These are phyloP conservation scores for Posidonia oceanica DNA, from an alignment of 116 monocot species.

Conservation along the genomic window DNA sequence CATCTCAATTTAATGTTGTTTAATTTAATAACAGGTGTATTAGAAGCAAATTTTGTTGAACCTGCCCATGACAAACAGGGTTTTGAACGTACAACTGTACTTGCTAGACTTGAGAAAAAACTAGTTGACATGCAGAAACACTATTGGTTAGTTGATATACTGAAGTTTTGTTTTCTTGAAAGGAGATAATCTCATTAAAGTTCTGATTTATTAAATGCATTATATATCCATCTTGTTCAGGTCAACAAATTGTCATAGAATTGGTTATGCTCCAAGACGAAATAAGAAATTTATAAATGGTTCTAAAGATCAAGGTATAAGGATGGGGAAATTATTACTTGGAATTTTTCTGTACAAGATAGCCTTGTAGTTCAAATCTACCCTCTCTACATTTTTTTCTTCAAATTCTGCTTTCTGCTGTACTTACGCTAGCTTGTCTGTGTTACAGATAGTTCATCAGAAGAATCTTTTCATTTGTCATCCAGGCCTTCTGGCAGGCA, in stretches of 20 bases:
- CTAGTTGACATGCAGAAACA: conserved; percentile 74
- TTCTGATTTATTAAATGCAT: not conserved
- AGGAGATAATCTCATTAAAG: not conserved
- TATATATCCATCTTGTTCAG: conserved; percentile 19
- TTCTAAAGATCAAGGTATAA: conserved; percentile 24
- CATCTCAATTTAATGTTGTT: not conserved
- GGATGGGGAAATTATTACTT: not conserved
- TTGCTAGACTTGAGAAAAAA: conserved; percentile 63
- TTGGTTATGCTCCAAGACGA: conserved; percentile 54
- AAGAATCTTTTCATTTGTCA: conserved; percentile 6
- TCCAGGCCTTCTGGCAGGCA: conserved; percentile 7
- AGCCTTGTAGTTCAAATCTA: too few relatives aligned
- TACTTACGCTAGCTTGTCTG: not conserved
- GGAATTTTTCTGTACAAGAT: too few relatives aligned
- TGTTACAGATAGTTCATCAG: conserved; percentile 28
- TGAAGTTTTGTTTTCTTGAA: not conserved
- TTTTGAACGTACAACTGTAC: conserved; percentile 82
- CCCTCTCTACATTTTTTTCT: not conserved
- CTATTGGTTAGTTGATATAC: conserved; percentile 38
- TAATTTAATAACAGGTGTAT: conserved; percentile 34
- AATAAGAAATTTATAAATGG: conserved; percentile 23
- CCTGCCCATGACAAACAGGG: conserved; percentile 94
- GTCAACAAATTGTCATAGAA: conserved; percentile 41
- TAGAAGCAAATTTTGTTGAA: conserved; percentile 90
- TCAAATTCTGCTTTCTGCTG: not conserved